These are phyloP conservation scores for Ilyonectria destructans DNA, from an alignment of 2,329 filamentous ascomycete species.

Conservation along the genomic window DNA sequence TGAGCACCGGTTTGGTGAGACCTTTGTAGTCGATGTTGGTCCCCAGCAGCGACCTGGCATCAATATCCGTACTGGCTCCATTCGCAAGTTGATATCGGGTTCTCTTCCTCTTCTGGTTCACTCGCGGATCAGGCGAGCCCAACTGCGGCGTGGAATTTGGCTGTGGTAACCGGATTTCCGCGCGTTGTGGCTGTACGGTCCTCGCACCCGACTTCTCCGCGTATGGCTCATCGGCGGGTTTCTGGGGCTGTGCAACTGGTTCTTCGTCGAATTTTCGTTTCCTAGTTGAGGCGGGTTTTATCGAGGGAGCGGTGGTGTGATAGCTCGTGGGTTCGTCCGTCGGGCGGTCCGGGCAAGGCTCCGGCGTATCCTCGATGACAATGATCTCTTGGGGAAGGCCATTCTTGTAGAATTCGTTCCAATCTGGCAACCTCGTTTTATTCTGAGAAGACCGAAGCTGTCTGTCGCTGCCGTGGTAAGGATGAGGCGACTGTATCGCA, in stretches of 20 bases:
- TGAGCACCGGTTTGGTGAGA: background rate
- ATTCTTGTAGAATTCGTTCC: conserved; percentile 87
- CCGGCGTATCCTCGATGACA: conserved; percentile 83
- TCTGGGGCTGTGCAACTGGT: background rate
- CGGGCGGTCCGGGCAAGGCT: conserved; percentile 54
- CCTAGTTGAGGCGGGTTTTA: conserved; percentile 1
- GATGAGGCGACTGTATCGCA: conserved; percentile 4
- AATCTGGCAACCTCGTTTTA: conserved; percentile 70
- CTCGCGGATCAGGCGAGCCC: background rate
- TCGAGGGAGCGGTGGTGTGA: background rate
- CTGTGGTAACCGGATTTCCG: background rate
- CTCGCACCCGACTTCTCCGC: background rate
- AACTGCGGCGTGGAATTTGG: background rate
- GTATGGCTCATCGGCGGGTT: background rate
- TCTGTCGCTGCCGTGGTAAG: conserved; percentile 4
- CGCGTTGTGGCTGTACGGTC: background rate
- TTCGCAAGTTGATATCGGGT: conserved; percentile 7
- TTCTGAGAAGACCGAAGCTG: conserved; percentile 8
- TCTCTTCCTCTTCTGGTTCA: conserved; percentile 14
- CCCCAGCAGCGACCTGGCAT: conserved; percentile 2
- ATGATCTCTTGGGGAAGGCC: conserved; percentile 89
- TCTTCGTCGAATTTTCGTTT: conserved; percentile 10
- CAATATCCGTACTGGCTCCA: background rate
- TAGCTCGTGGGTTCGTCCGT: background rate
- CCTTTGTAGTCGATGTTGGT: conserved; percentile 7